phyloP scores from a whole-genome alignment of 2,329 filamentous ascomycete species.

The Tolypocladium cylindrosporum region DNA sequence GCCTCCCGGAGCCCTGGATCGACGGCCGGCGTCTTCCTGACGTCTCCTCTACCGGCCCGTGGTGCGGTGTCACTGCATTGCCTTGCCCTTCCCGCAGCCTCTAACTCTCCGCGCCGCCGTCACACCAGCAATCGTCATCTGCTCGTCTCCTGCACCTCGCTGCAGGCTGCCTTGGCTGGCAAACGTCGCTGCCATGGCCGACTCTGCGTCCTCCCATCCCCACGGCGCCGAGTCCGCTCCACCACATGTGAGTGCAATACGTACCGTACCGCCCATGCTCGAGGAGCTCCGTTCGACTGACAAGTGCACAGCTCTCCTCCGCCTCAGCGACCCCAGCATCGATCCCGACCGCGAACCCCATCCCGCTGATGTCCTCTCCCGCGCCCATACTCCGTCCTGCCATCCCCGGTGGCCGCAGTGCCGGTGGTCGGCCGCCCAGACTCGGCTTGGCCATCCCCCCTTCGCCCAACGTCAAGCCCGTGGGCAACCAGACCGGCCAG shows the following conservation, averaged over 20 bases:
- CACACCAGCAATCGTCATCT: not conserved
- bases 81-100: not conserved
- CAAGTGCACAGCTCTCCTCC: conserved; percentile 7
- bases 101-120: not conserved
- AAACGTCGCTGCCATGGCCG: conserved; percentile 13
- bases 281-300: not conserved
- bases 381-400: conserved; percentile 76
- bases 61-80: not conserved
- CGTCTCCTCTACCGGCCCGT: not conserved
- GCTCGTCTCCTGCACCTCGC: conserved; percentile 2
- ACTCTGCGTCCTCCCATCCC: conserved; percentile 11
- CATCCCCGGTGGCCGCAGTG: conserved; percentile 58
- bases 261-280: not conserved
- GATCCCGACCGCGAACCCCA: conserved; percentile 23
- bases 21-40: not conserved
- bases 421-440: conserved; percentile 58
- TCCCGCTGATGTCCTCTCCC: conserved; percentile 60
- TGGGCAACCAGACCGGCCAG: conserved; percentile 40
- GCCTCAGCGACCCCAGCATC: conserved; percentile 14
- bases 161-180: conserved; percentile 6
- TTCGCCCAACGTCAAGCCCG: conserved; percentile 71
- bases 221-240: conserved; percentile 9
- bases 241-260: conserved; percentile 9
- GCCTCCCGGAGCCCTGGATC: not conserved
- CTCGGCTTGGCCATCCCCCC: conserved; percentile 85